These are phyloP conservation scores for Pseudogymnoascus sp. DNA, from an alignment of 2,329 filamentous ascomycete species.

Conservation along the genomic window DNA sequence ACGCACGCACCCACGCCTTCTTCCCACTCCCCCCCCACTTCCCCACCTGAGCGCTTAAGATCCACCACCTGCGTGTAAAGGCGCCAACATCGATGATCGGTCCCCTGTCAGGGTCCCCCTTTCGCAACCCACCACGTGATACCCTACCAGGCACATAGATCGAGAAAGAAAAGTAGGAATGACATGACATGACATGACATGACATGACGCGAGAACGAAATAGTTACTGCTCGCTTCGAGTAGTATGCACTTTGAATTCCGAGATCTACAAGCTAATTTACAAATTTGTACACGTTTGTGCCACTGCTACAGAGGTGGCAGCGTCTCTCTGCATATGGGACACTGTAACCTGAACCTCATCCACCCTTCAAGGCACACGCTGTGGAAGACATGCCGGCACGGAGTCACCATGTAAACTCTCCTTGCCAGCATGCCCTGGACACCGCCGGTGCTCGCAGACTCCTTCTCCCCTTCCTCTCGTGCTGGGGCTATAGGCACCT, in stretches of 20 bases:
- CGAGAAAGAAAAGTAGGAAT: background rate
- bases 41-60: constrained; percentile 4
- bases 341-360: constrained; percentile 90
- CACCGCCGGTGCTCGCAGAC: constrained; percentile 38
- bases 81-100: background rate
- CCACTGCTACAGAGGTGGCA: constrained; percentile 64
- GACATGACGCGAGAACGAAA: background rate
- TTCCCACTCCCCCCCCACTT: background rate
- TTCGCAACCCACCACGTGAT: background rate
- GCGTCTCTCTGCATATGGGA: constrained; percentile 83
- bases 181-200: too few species aligned
- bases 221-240: background rate
- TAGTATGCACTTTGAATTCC: background rate
- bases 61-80: background rate
- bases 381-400: constrained; percentile 93
- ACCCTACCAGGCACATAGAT: too few species aligned
- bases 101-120: background rate
- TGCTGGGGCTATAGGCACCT: constrained; percentile 70
- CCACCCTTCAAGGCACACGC: constrained; percentile 85
- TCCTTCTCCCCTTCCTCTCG: constrained; percentile 39
- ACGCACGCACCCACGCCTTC: background rate
- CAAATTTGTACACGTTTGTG: background rate
- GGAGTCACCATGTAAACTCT: constrained; percentile 95
- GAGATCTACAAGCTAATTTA: background rate
- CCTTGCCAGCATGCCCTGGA: constrained; percentile 65